phyloP scores from a whole-genome alignment of 169 alveolate species.

The Plasmodium vinckei region DNA sequence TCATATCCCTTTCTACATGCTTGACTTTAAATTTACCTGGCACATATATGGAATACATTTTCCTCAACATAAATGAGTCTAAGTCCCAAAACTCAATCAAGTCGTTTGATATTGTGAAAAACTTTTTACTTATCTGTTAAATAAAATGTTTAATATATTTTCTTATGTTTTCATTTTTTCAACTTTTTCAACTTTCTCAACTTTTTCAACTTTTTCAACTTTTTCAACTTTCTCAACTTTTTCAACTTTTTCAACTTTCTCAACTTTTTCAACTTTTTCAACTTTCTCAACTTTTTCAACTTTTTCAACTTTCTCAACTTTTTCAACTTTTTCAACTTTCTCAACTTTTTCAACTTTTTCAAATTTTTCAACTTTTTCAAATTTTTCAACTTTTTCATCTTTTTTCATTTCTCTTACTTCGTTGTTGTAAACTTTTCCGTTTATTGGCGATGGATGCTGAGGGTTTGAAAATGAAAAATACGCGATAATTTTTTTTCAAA shows the following conservation, averaged over 20 bases:
- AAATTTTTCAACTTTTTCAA: not conserved
- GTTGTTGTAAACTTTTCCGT: conserved; percentile 73
- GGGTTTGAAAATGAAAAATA: not conserved
- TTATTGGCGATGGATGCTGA: conserved; percentile 73
- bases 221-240: not conserved
- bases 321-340: not conserved
- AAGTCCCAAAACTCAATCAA: conserved; percentile 86
- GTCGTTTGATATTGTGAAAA: conserved; percentile 81
- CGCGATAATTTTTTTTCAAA: too few relatives aligned
- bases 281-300: not conserved
- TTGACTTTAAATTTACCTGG: conserved; percentile 15
- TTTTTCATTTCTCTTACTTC: conserved; percentile 13
- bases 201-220: not conserved
- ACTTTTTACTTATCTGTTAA: conserved; percentile 79
- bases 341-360: not conserved
- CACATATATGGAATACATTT: conserved; percentile 66
- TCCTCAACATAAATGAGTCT: conserved; percentile 62
- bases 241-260: not conserved
- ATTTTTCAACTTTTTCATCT: not conserved
- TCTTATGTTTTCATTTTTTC: not conserved
- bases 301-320: not conserved
- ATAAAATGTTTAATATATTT: not conserved
- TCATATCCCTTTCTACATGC: not conserved
- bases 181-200: not conserved
- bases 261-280: not conserved